Evolutionary conservation across 208 protist genomes (phyloP), one percentile per base, ranked within the genome.

Genomic region (Crithidia fasciculata): DNA sequence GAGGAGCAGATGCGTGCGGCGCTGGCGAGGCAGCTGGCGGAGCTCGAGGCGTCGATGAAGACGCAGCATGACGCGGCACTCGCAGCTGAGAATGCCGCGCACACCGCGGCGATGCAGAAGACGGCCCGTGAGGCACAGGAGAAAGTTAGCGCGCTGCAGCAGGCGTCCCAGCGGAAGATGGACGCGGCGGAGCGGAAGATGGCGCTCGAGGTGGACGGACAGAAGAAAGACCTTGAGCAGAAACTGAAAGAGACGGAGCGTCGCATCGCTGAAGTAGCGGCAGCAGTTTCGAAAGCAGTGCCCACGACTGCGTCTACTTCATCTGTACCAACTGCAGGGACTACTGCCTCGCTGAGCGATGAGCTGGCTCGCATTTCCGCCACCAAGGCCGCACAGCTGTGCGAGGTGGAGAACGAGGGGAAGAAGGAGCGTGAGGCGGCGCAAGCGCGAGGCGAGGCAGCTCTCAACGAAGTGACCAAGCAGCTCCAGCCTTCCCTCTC

Each of bases 171-270:
- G 47, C 59, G 78, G 54, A 66, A 75, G 50, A 36, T 82, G 28
- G 79, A 74, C 13, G 62, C 40, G 10, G 57, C 66, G 39, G 69
- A 87, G 65, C 65, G 70, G 16, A 40, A 49, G 19, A 47, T 71
- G 60, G 75, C 75, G 53, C 54, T 74, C 52, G 53, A 74, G 19
- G 43, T 50, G 28, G 76, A 82, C 18, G 12, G 18, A n/a, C 47
- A 87, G 68, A 69, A 69, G 58, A 61, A 74, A 56, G 56, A 37
- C 50, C 67, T 83, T 15, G 76, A 79, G 28, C 47, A 5, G 19
- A 63, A 83, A 58, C 61, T 83, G 44, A 79, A 76, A n/a, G 64
- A 73, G 54, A 44, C 78, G 5, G 65, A 81, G 16, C 60, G 28
- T 8, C 53, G 76, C 49, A 41, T 74, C 5, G 60, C 60, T 8